Conservation (phyloP, 352 stramenopile species). For the Aphanomyces astaci region DNA sequence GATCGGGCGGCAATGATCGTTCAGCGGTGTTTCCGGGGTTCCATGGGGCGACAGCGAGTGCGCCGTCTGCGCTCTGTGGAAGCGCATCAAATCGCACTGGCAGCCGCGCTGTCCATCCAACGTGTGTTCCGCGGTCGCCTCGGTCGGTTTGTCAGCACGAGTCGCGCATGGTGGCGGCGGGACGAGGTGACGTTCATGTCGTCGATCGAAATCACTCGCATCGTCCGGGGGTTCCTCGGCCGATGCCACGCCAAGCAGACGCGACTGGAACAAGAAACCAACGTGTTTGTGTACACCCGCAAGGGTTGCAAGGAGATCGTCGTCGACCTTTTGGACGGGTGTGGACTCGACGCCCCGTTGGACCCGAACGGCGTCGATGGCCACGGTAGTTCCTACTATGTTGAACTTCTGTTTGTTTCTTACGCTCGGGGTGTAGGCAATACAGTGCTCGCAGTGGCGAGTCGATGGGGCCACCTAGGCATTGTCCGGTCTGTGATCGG, state of each 20-base stretch:
- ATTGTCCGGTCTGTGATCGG: conserved; percentile 33
- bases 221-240: conserved; percentile 48
- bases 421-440: conserved; percentile 26
- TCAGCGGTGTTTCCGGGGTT: conserved; percentile 37
- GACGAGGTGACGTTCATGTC: neutral
- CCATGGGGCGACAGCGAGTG: conserved; percentile 30
- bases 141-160: conserved; percentile 23
- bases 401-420: neutral
- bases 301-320: conserved; percentile 44
- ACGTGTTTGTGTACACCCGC: conserved; percentile 49
- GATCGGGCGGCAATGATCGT: conserved; percentile 38
- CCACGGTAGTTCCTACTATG: conserved; percentile 5
- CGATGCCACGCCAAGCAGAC: conserved; percentile 28
- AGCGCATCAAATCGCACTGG: conserved; percentile 33
- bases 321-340: conserved; percentile 56
- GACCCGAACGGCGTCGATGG: conserved; percentile 34
- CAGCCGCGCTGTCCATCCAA: conserved; percentile 45
- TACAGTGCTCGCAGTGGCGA: conserved; percentile 44
- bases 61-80: conserved; percentile 32
- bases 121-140: conserved; percentile 42
- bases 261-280: conserved; percentile 31
- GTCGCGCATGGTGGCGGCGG: neutral
- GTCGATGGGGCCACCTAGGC: conserved; percentile 39
- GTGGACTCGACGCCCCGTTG: conserved; percentile 31
- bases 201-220: conserved; percentile 30